phyloP scores from a whole-genome alignment of 768 basidiomycete species.

The Crucibulum laeve region DNA sequence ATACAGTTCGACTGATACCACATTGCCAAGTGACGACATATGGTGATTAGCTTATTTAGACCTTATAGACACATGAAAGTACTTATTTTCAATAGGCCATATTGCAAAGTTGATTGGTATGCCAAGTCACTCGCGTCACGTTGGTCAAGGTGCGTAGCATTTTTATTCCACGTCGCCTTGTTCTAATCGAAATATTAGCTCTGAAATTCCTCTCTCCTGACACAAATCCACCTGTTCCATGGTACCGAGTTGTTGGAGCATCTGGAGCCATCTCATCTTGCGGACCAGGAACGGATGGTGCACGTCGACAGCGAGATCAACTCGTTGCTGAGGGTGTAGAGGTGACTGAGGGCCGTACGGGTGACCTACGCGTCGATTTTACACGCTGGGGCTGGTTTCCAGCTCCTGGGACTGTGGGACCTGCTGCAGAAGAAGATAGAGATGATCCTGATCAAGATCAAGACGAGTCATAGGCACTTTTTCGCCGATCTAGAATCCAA shows the following conservation, averaged over 20 bases:
- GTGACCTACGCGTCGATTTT: conserved; percentile 57
- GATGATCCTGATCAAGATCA: conserved; percentile 6
- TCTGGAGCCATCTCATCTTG: conserved; percentile 77
- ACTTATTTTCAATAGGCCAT: conserved; percentile 44
- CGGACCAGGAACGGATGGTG: conserved; percentile 79
- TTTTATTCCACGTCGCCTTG: conserved; percentile 1
- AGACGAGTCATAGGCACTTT: neutral
- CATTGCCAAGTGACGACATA: conserved; percentile 68
- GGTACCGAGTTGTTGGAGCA: conserved; percentile 74
- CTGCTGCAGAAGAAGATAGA: conserved; percentile 5
- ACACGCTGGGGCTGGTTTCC: conserved; percentile 69
- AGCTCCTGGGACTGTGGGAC: conserved; percentile 9
- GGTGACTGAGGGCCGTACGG: conserved; percentile 52
- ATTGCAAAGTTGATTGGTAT: conserved; percentile 77
- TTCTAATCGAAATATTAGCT: conserved; percentile 37
- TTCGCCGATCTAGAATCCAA: too few relatives aligned
- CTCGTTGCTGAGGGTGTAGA: conserved; percentile 82
- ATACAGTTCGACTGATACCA: conserved; percentile 69
- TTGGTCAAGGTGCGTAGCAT: conserved; percentile 63
- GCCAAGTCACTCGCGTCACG: conserved; percentile 76
- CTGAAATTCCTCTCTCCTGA: conserved; percentile 67
- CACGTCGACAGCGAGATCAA: conserved; percentile 68
- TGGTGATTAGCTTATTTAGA: conserved; percentile 39
- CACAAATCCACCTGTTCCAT: conserved; percentile 66
- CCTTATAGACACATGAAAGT: neutral